These are phyloP conservation scores for Salvia hispanica DNA, from an alignment of 257 asterid species.

Conservation along the genomic window DNA sequence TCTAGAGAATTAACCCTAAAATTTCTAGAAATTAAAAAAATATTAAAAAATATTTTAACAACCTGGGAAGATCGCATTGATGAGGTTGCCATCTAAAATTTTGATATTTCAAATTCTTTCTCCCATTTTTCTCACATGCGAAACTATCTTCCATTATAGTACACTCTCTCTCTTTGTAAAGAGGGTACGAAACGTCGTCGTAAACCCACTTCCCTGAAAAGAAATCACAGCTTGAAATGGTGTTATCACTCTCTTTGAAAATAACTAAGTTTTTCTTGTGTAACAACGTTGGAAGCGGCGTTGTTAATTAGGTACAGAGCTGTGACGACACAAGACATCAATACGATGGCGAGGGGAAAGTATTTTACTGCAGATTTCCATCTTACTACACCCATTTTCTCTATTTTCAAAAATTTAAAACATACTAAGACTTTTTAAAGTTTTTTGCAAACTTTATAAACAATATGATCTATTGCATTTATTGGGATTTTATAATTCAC, in stretches of 20 bases:
- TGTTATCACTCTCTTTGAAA: constrained; percentile 3
- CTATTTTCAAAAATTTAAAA: background rate
- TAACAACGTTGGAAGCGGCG: background rate
- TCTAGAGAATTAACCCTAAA: no score
- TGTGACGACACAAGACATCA: background rate
- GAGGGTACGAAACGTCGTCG: constrained; percentile 41
- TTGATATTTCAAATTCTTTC: constrained; percentile 41
- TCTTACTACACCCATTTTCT: background rate
- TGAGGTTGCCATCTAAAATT: constrained; percentile 61
- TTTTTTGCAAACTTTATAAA: background rate
- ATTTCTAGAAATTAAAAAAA: background rate
- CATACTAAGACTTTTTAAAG: background rate
- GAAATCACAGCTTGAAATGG: constrained; percentile 31
- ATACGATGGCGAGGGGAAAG: background rate
- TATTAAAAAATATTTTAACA: background rate
- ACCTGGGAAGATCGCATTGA: constrained; percentile 58
- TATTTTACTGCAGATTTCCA: background rate
- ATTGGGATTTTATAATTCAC: background rate
- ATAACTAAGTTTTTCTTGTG: constrained; percentile 10
- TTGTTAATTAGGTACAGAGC: constrained; percentile 20
- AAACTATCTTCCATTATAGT: constrained; percentile 37
- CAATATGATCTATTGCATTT: background rate
- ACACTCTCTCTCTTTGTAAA: constrained; percentile 43
- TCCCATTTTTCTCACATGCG: constrained; percentile 46
- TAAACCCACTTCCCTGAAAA: constrained; percentile 47